Evolutionary conservation across 495 filamentous ascomycete genomes (phyloP), one percentile per base, ranked within the genome.

Genomic region (Xanthoparmelia taractica): DNA sequence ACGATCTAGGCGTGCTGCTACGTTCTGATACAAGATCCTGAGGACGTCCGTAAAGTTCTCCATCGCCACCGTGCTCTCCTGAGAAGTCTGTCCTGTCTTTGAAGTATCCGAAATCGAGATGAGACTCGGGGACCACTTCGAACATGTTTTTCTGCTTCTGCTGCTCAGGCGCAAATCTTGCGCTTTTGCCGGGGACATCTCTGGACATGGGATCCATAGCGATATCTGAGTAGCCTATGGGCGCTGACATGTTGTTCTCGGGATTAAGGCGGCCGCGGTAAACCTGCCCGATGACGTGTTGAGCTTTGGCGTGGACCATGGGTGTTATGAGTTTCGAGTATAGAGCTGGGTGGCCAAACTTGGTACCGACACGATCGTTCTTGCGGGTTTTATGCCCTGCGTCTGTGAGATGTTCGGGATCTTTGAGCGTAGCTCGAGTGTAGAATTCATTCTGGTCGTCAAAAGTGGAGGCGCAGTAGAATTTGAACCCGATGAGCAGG

Each of bases 101-200:
- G 79, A 84, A 97, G 74, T 92, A 92, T 57, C 86, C 84, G 70
- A 97, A 97, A 69, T 98, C 93, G 66, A 97, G 87, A n/a, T 91
- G 85, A 58, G 82, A 83, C 69, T 97, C 94, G 0, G 87, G 84
- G 5, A 98, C 92, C 60, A 97, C 83, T 73, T 97, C 93, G 75
- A 97, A 97, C 12, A 71, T 55, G 4, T 68, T 57, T 40, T 58
- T 60, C 40, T 41, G 31, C 55, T 59, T 63, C 18, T 63, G 33
- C 23, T 47, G 40, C 27, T 57, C 41, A 20, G 84, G 83, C 2
- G 65, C 75, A 34, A 73, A 63, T 15, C 65, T 69, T 45, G 76
- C 77, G 31, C 74, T 70, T 71, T 91, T 94, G 58, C 94, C 94
- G 2, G 89, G 87, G 23, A 84, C 79, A 8, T 83, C 80, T 8